Evolutionary conservation across 2,329 filamentous ascomycete genomes (phyloP).

Genomic region (Alternaria sp.): DNA sequence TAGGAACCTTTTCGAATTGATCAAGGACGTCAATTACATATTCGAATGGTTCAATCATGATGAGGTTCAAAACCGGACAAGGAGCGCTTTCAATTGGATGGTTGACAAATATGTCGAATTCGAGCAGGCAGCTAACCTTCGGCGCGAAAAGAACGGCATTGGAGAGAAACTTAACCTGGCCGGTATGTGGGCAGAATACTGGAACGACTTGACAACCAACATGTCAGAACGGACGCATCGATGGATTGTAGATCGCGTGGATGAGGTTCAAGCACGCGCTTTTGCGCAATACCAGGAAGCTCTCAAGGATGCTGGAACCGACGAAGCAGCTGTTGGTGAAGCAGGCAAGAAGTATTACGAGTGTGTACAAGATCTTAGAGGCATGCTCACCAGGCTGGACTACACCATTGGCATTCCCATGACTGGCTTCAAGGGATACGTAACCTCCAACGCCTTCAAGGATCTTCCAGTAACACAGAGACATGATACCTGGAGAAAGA

Average conservation of each 20-base stretch:
- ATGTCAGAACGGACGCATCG: slow-evolving; percentile 26
- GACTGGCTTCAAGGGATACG: slow-evolving; percentile 28
- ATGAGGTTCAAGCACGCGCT: slow-evolving; percentile 20
- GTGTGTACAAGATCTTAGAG: slow-evolving; percentile 19
- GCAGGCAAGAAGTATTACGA: slow-evolving; percentile 31
- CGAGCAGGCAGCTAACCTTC: slow-evolving; percentile 22
- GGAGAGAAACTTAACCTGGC: slow-evolving; percentile 23
- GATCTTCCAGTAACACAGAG: slow-evolving; percentile 13
- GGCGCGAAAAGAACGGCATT: slow-evolving; percentile 19
- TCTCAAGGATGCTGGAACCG: not conserved
- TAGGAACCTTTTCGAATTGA: slow-evolving; percentile 24
- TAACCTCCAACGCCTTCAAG: not conserved
- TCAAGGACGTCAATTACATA: slow-evolving; percentile 20
- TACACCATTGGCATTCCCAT: slow-evolving; percentile 23
- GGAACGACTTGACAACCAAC: slow-evolving; percentile 11
- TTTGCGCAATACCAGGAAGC: not conserved
- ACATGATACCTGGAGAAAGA: slow-evolving; percentile 9
- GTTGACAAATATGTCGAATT: slow-evolving; percentile 23
- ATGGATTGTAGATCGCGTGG: slow-evolving; percentile 29
- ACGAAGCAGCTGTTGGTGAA: not conserved
- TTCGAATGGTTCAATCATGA: slow-evolving; percentile 24
- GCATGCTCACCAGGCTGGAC: slow-evolving; percentile 18
- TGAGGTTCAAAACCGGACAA: slow-evolving; percentile 1
- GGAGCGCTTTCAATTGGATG: slow-evolving; percentile 20
- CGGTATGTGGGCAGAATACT: slow-evolving; percentile 32